Conservation (phyloP, 768 basidiomycete genomes). For the Mycena belliarum region DNA sequence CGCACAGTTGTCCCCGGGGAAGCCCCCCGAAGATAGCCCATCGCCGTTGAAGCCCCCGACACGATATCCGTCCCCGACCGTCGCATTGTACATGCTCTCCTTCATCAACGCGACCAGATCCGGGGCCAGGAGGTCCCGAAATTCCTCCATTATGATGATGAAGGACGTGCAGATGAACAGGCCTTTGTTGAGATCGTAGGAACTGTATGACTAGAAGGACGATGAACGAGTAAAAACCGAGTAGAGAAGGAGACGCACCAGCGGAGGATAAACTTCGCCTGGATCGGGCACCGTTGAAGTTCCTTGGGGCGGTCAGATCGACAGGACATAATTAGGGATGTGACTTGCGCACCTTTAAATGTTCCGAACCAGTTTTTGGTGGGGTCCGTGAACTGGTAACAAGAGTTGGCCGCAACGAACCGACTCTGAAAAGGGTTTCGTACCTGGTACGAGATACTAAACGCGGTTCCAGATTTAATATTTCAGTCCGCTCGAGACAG, state of each 20-base stretch:
- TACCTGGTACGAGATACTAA: slow-evolving; percentile 12
- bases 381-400: slow-evolving; percentile 28
- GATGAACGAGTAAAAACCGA: background rate
- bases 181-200: slow-evolving; percentile 30
- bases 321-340: background rate
- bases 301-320: background rate
- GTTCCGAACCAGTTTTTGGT: slow-evolving; percentile 32
- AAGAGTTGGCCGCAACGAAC: background rate
- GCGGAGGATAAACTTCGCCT: background rate
- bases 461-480: too few species aligned
- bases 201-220: slow-evolving; percentile 23
- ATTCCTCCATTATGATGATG: slow-evolving; percentile 34
- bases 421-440: background rate
- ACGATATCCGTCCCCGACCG: slow-evolving; percentile 33
- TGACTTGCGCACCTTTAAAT: slow-evolving; percentile 16
- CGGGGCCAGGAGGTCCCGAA: slow-evolving; percentile 29
- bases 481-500: too few species aligned
- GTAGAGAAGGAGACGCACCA: background rate
- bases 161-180: slow-evolving; percentile 33
- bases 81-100: slow-evolving; percentile 35
- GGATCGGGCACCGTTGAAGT: slow-evolving; percentile 1
- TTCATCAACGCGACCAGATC: slow-evolving; percentile 27
- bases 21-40: slow-evolving; percentile 32
- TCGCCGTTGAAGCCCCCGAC: slow-evolving; percentile 32
- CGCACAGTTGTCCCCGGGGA: slow-evolving; percentile 32